phyloP scores from a whole-genome alignment of 768 basidiomycete species.

The Leccinum arenicola region DNA sequence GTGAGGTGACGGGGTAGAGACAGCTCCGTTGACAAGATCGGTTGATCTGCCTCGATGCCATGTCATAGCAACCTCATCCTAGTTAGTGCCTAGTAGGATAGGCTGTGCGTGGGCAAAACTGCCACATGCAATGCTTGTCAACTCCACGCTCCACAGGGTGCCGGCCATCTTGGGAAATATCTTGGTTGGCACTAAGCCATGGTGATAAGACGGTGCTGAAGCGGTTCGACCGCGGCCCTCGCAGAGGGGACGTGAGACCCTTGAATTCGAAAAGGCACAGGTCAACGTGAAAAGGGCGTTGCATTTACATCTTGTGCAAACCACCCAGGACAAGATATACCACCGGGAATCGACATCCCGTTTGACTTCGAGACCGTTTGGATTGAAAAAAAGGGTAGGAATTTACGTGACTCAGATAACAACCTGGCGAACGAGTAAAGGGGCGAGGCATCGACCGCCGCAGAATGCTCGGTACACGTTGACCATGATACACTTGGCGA shows the following conservation, averaged over 20 bases:
- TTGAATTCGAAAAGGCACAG: neutral
- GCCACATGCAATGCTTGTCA: too few species aligned
- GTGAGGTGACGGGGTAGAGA: too few species aligned
- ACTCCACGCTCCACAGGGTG: too few species aligned
- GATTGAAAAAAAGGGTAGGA: neutral
- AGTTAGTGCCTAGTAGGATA: too few species aligned
- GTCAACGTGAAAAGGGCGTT: neutral
- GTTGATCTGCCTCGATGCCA: neutral
- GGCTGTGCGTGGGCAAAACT: too few species aligned
- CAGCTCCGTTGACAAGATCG: too few species aligned
- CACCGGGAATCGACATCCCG: neutral
- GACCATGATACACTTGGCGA: slow-evolving; percentile 18
- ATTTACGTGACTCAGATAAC: slow-evolving; percentile 1
- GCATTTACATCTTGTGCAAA: neutral
- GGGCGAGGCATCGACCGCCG: neutral
- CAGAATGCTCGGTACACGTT: slow-evolving; percentile 25
- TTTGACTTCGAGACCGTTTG: neutral
- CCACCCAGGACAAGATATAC: neutral
- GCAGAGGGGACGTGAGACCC: too few species aligned
- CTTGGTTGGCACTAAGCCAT: too few species aligned
- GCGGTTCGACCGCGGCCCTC: too few species aligned
- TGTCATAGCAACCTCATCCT: too few species aligned
- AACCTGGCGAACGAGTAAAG: neutral
- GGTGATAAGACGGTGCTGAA: too few species aligned
- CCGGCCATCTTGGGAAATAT: too few species aligned